Evolutionary conservation across 345 rosid species (phyloP).

Genomic region (Sonneratia alba): DNA sequence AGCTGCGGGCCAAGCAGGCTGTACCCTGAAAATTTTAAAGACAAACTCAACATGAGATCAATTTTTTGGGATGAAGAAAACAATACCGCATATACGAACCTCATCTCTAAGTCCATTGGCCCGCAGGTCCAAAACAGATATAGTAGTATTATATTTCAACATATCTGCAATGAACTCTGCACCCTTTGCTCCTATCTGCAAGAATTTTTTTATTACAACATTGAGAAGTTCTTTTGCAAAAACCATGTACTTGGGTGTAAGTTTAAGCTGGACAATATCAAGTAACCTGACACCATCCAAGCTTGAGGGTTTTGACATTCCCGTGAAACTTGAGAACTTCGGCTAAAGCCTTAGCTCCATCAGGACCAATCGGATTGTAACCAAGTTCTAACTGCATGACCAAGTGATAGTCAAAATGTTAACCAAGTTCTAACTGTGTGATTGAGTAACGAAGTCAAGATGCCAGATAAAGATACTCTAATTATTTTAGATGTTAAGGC

Average conservation of each 20-base stretch:
- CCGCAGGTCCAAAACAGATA: conserved; percentile 74
- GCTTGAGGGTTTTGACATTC: conserved; percentile 72
- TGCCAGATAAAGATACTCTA: background rate
- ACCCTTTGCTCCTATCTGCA: conserved; percentile 87
- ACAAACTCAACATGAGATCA: background rate
- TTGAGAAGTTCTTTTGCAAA: background rate
- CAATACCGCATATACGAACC: conserved; percentile 26
- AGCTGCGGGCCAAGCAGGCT: conserved; percentile 69
- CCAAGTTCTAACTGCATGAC: conserved; percentile 70
- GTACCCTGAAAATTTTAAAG: conserved; percentile 57
- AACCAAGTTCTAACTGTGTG: conserved; percentile 74
- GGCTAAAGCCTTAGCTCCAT: conserved; percentile 72
- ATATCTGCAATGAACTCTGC: conserved; percentile 76
- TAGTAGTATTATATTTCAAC: conserved; percentile 76
- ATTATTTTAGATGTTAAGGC: conserved; percentile 2
- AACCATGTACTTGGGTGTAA: background rate
- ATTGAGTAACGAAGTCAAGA: conserved; percentile 1
- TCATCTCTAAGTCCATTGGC: conserved; percentile 94
- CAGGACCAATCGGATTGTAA: conserved; percentile 87
- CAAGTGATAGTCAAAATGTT: conserved; percentile 6
- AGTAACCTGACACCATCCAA: conserved; percentile 95
- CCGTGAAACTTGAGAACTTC: conserved; percentile 95
- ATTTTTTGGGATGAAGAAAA: background rate
- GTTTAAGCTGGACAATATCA: background rate
- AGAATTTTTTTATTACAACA: conserved; percentile 1